phyloP scores from a whole-genome alignment of 441 rosid genomes.

The Erysimum pusillum region DNA sequence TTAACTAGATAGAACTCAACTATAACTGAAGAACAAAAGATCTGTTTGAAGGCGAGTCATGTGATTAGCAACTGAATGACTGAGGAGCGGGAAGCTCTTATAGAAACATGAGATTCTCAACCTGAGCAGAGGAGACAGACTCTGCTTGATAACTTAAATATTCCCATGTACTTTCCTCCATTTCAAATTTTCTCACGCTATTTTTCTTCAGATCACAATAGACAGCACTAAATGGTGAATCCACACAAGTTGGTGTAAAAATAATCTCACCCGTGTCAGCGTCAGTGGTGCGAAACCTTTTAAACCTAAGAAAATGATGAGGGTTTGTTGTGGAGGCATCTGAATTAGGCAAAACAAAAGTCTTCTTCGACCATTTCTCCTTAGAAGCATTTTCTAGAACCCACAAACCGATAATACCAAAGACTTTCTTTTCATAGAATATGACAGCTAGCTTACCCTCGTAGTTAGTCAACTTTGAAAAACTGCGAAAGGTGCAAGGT shows the following conservation, averaged over 20 bases:
- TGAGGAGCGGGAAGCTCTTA: neutral
- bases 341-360: neutral
- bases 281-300: neutral
- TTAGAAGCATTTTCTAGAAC: neutral
- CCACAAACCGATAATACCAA: neutral
- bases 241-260: neutral
- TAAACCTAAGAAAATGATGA: neutral
- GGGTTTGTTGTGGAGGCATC: neutral
- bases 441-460: neutral
- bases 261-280: conserved; percentile 2
- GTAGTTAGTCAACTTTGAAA: neutral
- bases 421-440: neutral
- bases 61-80: neutral
- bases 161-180: neutral
- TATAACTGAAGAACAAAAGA: neutral
- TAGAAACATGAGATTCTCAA: conserved; percentile 3
- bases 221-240: neutral
- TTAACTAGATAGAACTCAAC: neutral
- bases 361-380: neutral
- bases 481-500: neutral
- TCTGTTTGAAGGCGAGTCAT: neutral
- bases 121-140: neutral
- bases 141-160: neutral
- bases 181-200: neutral
- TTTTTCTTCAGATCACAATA: neutral